Base-by-base conservation (phyloP, 2,329 filamentous ascomycete genomes). In the Harringtonia lauricola region DNA sequence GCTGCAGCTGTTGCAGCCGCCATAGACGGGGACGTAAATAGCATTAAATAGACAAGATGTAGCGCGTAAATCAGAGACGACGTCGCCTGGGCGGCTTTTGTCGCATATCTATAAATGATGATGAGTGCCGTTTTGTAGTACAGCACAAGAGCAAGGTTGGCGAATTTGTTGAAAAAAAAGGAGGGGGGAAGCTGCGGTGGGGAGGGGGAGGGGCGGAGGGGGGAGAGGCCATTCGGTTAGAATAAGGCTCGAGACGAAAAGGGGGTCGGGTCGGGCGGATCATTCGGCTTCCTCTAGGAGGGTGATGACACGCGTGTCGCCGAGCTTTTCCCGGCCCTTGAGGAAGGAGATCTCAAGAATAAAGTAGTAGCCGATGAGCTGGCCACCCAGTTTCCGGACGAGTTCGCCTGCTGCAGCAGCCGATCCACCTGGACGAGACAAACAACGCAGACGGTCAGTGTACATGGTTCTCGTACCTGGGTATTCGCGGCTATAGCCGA, bases 271-370 rank as follows among this genome's bases (percentile, higher is more conserved):
- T 6, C 7, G 7, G 7, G 37, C 18, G n/a, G 30, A 13, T 39
- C 39, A 47, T 12, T 51, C 47, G 26, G 52, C 47, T 33, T 53
- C 51, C 52, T 77, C 81, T 49, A 98, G 76, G 31, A 98, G 77
- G 36, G 90, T 94, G 61, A 84, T 77, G 42, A 89, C 82, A 12
- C 88, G 87, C 39, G 66, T 64, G 44, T 81, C 82, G 54, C 82
- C 79, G 54, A 98, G 83, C 74, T 94, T 92, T 50, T 88, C 83
- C 55, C 87, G 80, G 54, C 92, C 92, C 61, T 94, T 86, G 54
- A 98, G 79, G 66, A 92, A 90, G 55, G 88, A 83, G 51, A 98
- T 83, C 65, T 96, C 90, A 61, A 96, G 84, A 57, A 98, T 86
- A 71, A 98, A 98, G 50, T 95, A 70, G 66, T 86, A 96, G 55